A percentile compares a stretch with the other conserved stretches of the same genome.
Evolutionary conservation across 768 basidiomycete species (phyloP).

Genomic region (Agaricus sinodeliciosus): DNA sequence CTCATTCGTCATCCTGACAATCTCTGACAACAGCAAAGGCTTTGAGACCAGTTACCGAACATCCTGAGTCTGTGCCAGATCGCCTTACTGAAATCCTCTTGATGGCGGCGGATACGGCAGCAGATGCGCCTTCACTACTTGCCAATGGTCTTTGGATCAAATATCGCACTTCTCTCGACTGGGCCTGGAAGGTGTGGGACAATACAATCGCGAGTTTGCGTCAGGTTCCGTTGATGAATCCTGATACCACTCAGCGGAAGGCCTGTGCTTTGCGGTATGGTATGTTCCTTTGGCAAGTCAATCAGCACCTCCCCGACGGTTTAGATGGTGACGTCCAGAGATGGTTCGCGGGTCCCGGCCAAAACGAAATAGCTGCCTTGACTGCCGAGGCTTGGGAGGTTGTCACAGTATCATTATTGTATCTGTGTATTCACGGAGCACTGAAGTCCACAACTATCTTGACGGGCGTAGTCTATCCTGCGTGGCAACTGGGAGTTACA

Average conservation of each 20-base stretch:
- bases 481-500: constrained; percentile 57
- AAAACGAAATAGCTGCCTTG: constrained; percentile 53
- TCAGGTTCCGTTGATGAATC: constrained; percentile 53
- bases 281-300: constrained; percentile 63
- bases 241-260: constrained; percentile 38
- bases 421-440: constrained; percentile 60
- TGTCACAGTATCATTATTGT: constrained; percentile 53
- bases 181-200: constrained; percentile 84
- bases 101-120: constrained; percentile 51
- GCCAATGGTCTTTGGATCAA: constrained; percentile 81
- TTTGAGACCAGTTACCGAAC: constrained; percentile 36
- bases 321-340: constrained; percentile 63
- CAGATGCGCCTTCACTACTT: constrained; percentile 59
- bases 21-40: constrained; percentile 26
- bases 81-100: constrained; percentile 59
- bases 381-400: constrained; percentile 62
- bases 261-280: constrained; percentile 61
- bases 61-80: constrained; percentile 35
- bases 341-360: constrained; percentile 70
- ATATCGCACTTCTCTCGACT: constrained; percentile 63
- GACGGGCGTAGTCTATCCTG: constrained; percentile 70
- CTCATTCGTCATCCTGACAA: neutral
- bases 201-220: constrained; percentile 71
- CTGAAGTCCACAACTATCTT: constrained; percentile 69
- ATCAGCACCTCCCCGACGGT: constrained; percentile 69